Percentiles rank a stretch among this genome's conserved stretches.
phyloP scores from a whole-genome alignment of 2,329 filamentous ascomycete genomes.

The Aureobasidium uvarum region DNA sequence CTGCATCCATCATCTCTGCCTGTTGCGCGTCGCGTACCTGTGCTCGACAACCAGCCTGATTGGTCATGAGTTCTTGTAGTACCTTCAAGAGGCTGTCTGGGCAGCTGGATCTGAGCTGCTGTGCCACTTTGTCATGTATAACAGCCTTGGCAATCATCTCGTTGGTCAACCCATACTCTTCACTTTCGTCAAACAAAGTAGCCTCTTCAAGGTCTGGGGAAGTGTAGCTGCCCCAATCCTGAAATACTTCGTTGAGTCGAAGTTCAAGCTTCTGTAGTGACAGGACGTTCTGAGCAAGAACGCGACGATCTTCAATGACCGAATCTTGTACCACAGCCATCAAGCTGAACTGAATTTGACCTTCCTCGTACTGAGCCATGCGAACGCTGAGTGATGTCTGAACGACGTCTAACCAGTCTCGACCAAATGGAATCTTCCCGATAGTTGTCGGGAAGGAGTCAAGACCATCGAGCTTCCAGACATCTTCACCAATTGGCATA shows the following conservation, averaged over 20 bases:
- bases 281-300: slow-evolving; percentile 49
- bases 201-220: slow-evolving; percentile 31
- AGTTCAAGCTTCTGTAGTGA: slow-evolving; percentile 44
- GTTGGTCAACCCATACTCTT: slow-evolving; percentile 33
- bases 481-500: slow-evolving; percentile 67
- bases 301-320: slow-evolving; percentile 47
- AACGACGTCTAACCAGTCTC: slow-evolving; percentile 67
- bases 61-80: slow-evolving; percentile 43
- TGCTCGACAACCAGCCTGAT: slow-evolving; percentile 46
- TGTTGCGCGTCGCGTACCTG: slow-evolving; percentile 53
- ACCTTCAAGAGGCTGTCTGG: slow-evolving; percentile 40
- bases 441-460: slow-evolving; percentile 67
- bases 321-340: slow-evolving; percentile 71
- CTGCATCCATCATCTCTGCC: slow-evolving; percentile 50
- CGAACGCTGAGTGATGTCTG: slow-evolving; percentile 63
- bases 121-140: slow-evolving; percentile 33
- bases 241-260: slow-evolving; percentile 41
- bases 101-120: slow-evolving; percentile 33
- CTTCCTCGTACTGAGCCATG: slow-evolving; percentile 65
- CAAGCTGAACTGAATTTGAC: slow-evolving; percentile 71
- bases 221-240: slow-evolving; percentile 47
- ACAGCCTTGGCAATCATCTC: slow-evolving; percentile 39
- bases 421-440: slow-evolving; percentile 50
- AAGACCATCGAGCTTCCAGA: slow-evolving; percentile 90
- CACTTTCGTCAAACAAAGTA: slow-evolving; percentile 28